A percentile compares a stretch with the other conserved stretches of the same genome.
phyloP scores from a whole-genome alignment of 192 early-diverging fungal species.

The Piromyces finnis region DNA sequence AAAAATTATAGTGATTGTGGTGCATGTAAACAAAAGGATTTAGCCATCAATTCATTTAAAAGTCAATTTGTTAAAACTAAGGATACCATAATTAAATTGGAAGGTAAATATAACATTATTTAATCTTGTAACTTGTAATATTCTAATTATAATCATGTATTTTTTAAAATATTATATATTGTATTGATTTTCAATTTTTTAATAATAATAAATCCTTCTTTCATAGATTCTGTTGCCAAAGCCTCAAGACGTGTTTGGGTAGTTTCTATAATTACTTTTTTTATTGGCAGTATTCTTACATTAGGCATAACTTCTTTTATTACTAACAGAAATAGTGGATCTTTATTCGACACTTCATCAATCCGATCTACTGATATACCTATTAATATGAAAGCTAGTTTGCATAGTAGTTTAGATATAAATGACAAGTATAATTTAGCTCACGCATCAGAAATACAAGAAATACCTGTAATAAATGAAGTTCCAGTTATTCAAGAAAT shows the following conservation, averaged over 20 bases:
- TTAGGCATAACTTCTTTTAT: not conserved
- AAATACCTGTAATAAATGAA: no score
- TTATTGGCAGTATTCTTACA: not conserved
- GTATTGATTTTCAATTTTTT: no score
- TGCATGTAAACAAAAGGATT: not conserved
- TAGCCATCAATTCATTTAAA: not conserved
- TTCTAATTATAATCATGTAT: not conserved
- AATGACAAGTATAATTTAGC: no score
- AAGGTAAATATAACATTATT: not conserved
- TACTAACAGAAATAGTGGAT: not conserved
- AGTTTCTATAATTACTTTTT: not conserved
- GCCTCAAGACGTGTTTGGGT: not conserved
- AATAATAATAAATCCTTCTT: not conserved
- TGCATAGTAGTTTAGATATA: not conserved
- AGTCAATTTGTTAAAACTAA: not conserved
- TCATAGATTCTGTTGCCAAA: not conserved
- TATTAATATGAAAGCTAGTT: not conserved
- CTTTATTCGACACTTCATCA: not conserved
- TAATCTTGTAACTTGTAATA: no score
- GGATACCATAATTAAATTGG: not conserved
- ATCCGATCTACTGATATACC: not conserved
- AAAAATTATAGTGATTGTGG: not conserved
- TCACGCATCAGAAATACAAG: no score
- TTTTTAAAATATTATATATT: not conserved
- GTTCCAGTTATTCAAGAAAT: no score